These are phyloP conservation scores for Glonium stellatum DNA, from an alignment of 495 filamentous ascomycete genomes.

Conservation along the genomic window DNA sequence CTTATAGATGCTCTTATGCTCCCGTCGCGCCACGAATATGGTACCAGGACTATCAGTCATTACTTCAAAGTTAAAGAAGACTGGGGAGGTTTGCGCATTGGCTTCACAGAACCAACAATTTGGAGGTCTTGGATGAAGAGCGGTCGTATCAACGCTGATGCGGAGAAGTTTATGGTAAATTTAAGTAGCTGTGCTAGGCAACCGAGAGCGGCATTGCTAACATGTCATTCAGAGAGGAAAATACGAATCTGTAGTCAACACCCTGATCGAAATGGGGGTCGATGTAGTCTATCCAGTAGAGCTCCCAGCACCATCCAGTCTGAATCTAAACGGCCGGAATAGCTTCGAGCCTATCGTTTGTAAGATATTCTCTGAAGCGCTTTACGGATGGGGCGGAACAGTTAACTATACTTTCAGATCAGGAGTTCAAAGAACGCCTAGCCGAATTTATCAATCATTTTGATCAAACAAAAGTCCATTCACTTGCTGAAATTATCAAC, in stretches of 20 bases:
- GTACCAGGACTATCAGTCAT: slow-evolving; percentile 3
- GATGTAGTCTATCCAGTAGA: slow-evolving; percentile 26
- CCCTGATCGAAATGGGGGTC: slow-evolving; percentile 25
- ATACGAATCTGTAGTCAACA: slow-evolving; percentile 25
- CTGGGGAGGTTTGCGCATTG: slow-evolving; percentile 21
- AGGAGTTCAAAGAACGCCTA: slow-evolving; percentile 25
- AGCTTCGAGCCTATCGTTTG: slow-evolving; percentile 27
- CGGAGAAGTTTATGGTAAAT: slow-evolving; percentile 28
- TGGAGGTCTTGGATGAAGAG: slow-evolving; percentile 23
- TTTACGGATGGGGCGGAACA: neutral
- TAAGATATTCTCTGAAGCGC: slow-evolving; percentile 9
- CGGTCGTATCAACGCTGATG: slow-evolving; percentile 24
- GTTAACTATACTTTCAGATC: slow-evolving; percentile 7
- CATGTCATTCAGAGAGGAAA: slow-evolving; percentile 13
- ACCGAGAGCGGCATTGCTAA: too few species aligned
- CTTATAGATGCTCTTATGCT: slow-evolving; percentile 31
- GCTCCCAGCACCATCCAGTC: slow-evolving; percentile 13
- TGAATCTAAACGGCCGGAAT: slow-evolving; percentile 23
- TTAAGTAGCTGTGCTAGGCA: too few species aligned
- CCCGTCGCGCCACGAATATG: slow-evolving; percentile 20
- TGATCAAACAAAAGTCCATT: slow-evolving; percentile 27
- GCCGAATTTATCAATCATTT: slow-evolving; percentile 23
- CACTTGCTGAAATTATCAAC: slow-evolving; percentile 28
- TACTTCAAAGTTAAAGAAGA: slow-evolving; percentile 25
- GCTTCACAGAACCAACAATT: slow-evolving; percentile 27